Conservation (phyloP, 768 basidiomycete species). For the Leccinum truebloodii region DNA sequence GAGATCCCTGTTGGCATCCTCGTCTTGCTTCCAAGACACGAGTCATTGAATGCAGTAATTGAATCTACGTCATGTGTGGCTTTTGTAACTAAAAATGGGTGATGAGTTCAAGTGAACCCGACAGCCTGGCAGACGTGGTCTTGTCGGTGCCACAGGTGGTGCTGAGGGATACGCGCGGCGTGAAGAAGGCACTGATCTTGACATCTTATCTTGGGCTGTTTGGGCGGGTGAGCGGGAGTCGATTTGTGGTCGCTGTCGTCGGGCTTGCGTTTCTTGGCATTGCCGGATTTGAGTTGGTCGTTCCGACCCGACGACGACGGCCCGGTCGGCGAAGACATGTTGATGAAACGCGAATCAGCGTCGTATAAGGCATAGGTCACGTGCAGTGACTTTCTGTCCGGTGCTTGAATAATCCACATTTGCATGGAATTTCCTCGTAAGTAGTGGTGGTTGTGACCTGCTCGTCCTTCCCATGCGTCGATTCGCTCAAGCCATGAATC, state of each 20-base stretch:
- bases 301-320: constrained; percentile 11
- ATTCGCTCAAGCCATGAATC: neutral
- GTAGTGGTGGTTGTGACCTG: no score
- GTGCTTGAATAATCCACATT: no score
- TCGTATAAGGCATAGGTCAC: constrained; percentile 20
- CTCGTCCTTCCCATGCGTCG: constrained; percentile 15
- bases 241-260: neutral
- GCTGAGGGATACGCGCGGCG: constrained; percentile 29
- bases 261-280: constrained; percentile 29
- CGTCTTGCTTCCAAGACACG: no score
- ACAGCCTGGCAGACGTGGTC: constrained; percentile 16
- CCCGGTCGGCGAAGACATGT: constrained; percentile 1
- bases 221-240: neutral
- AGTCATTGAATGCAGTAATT: no score
- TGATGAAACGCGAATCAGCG: constrained; percentile 2
- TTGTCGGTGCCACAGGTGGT: constrained; percentile 32
- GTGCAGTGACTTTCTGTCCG: constrained; percentile 20
- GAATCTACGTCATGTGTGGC: no score
- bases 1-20: no score
- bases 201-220: constrained; percentile 14
- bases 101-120: no score
- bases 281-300: constrained; percentile 10
- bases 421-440: no score
- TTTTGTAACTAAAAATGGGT: no score
- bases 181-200: constrained; percentile 30